Base-by-base conservation (phyloP, 2,329 filamentous ascomycete genomes). In the Phialophora tarda region DNA sequence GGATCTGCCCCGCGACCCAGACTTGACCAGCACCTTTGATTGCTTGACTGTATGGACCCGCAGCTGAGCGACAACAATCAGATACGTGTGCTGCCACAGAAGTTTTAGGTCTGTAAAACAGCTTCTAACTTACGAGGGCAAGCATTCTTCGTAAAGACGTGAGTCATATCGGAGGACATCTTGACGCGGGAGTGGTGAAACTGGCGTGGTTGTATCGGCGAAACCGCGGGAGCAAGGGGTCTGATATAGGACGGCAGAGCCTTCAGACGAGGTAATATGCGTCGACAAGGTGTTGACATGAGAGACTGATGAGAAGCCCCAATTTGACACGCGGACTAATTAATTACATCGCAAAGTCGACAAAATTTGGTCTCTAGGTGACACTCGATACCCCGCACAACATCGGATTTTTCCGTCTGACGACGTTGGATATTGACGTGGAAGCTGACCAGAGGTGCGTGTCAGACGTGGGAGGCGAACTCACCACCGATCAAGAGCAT, bases 1-100 rank as follows among this genome's bases (percentile, higher is more conserved):
- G 92, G 76, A 96, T 93, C 79, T 91, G 87, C 71, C 90, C 90
- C 0, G 89, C 91, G 75, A 89, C 85, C 79, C 87, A 92, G 78
- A 92, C 84, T 71, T 89, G 82, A 70, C 86, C 85, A 70, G 87
- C 87, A 67, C 89, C 89, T 72, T 86, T 84, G 77, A 92, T 88
- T 73, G 89, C 89, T 80, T 83, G 81, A 74, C 80, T 81, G 79
- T 82, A 67, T 23, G 66, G 59, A 12, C 65, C 69, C 44, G 69
- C 67, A 50, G 71, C 71, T 71, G 64, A 12, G 44, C 11, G 53
- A 30, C 30, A n/a, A 41, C 28, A 51, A 23, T 24, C 21, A 51
- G 26, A 54, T 47, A 17, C 8, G 55, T 68, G 58, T 62, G 41
- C n/a, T 53, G 23, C 47, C 47, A 12, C 12, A 21, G 17, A 24